Percentiles rank a stretch among this genome's conserved stretches.
Evolutionary conservation across 2,329 filamentous ascomycete species (phyloP).

Genomic region (Trichoderma endophyticum): DNA sequence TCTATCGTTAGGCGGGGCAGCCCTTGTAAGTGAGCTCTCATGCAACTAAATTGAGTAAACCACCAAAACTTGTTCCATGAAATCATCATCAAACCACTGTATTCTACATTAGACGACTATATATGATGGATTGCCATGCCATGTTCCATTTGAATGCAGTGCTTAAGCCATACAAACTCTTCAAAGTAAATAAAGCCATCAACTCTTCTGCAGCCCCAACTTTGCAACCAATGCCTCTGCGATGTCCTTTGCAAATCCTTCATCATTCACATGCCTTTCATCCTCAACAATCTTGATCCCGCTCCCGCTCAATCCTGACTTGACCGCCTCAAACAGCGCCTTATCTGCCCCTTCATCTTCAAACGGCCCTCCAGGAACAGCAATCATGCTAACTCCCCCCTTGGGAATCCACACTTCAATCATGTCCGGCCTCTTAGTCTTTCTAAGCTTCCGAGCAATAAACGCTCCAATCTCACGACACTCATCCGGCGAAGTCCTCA

Average conservation of each 20-base stretch:
- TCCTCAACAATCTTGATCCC: conserved; percentile 50
- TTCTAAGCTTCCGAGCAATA: conserved; percentile 52
- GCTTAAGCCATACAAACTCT: not conserved
- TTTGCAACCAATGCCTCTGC: conserved; percentile 40
- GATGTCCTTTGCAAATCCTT: conserved; percentile 46
- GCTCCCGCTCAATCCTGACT: conserved; percentile 45
- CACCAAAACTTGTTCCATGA: not conserved
- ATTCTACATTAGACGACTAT: not conserved
- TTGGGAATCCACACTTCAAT: conserved; percentile 58
- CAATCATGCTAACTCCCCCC: conserved; percentile 60
- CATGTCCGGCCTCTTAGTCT: conserved; percentile 36
- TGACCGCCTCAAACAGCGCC: conserved; percentile 52
- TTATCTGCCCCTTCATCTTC: conserved; percentile 42
- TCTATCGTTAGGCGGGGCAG: not conserved
- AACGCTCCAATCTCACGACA: conserved; percentile 52
- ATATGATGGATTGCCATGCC: not conserved
- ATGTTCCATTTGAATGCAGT: too few species aligned
- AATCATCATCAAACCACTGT: not conserved
- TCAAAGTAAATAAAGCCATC: not conserved
- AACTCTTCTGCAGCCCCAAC: conserved; percentile 24
- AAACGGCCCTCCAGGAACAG: conserved; percentile 52
- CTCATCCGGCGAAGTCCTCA: conserved; percentile 61
- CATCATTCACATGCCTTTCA: conserved; percentile 52
- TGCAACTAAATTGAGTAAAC: not conserved
- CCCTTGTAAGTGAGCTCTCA: not conserved